Base-by-base conservation (phyloP, 2,329 filamentous ascomycete species). In the Intubia oerlemansii region DNA sequence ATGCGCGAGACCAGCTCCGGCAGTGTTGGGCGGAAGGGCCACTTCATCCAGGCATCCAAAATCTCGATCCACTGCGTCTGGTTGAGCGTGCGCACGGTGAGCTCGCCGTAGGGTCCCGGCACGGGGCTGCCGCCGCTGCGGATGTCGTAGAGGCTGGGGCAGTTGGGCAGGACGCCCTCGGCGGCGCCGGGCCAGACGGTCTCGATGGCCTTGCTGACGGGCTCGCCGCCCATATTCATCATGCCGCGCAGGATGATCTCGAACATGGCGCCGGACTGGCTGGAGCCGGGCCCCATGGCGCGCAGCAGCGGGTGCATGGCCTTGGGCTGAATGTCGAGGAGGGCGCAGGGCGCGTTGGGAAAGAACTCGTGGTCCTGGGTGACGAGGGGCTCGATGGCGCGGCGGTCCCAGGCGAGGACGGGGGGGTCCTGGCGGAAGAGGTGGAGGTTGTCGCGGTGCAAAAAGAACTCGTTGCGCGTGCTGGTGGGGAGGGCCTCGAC, bases 291-390 rank as follows among this genome's bases (percentile, higher is more conserved):
- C 1, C 60, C 59, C 30, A 49, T 48, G 30, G 60, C 44, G 6
- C 54, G 54, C 13, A 72, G 41, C 2, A 64, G 39, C 2, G 52
- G 54, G 38, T 58, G 54, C 34, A 59, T 49, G 3, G 54, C 43
- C 38, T 60, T 59, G 4, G 78, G 76, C 37, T 71, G 63, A 33
- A 80, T 53, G 44, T 82, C 76, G 11, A 82, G 44, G 4, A 85
- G 61, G 9, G 54, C 50, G 31, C 66, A 53, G 6, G 56, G 51
- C 7, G 56, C 47, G 15, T 59, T 53, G 2, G 79, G 80, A 44
- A 59, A 79, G 41, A 80, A 73, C 38, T 91, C 82, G 1, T 59
- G 42, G 0, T 48, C 29, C 5, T 53, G 34, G 3, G 66, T 60
- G 15, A 53, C 47, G 11, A 92, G 53, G 0, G 80, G 76, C 41